phyloP scores from a whole-genome alignment of 2,329 filamentous ascomycete species.

The Epicoccum sorghinum region DNA sequence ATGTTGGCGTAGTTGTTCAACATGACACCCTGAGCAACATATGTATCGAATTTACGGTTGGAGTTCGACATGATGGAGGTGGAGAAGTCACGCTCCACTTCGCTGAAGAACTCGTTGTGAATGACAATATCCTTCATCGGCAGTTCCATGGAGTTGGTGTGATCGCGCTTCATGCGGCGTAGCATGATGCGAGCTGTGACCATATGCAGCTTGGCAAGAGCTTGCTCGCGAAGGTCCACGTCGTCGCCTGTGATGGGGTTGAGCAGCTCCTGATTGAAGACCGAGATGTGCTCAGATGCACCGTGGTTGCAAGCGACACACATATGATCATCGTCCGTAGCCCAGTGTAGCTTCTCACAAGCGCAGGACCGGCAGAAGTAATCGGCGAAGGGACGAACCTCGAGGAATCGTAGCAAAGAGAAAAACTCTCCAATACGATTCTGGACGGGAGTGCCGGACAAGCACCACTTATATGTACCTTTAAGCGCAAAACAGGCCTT shows the following conservation, averaged over 20 bases:
- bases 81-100: constrained; percentile 94
- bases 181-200: constrained; percentile 96
- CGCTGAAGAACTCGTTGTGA: constrained; percentile 94
- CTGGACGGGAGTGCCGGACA: constrained; percentile 93
- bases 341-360: constrained; percentile 85
- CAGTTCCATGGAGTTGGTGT: constrained; percentile 93
- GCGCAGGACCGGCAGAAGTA: constrained; percentile 91
- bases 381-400: constrained; percentile 85
- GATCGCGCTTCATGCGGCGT: constrained; percentile 89
- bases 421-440: constrained; percentile 98
- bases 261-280: constrained; percentile 94
- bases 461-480: constrained; percentile 90
- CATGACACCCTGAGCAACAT: constrained; percentile 91
- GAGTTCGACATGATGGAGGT: constrained; percentile 94
- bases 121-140: constrained; percentile 93
- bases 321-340: constrained; percentile 71
- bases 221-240: constrained; percentile 65
- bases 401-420: constrained; percentile 88
- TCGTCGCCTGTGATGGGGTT: constrained; percentile 70
- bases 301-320: constrained; percentile 74
- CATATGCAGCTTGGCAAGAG: constrained; percentile 81
- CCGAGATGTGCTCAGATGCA: constrained; percentile 72
- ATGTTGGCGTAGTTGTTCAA: constrained; percentile 94
- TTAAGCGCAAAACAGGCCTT: constrained; percentile 93
- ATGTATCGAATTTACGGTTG: constrained; percentile 89